Evolutionary conservation across 306 rosid species (phyloP).

Genomic region (Datisca glomerata): DNA sequence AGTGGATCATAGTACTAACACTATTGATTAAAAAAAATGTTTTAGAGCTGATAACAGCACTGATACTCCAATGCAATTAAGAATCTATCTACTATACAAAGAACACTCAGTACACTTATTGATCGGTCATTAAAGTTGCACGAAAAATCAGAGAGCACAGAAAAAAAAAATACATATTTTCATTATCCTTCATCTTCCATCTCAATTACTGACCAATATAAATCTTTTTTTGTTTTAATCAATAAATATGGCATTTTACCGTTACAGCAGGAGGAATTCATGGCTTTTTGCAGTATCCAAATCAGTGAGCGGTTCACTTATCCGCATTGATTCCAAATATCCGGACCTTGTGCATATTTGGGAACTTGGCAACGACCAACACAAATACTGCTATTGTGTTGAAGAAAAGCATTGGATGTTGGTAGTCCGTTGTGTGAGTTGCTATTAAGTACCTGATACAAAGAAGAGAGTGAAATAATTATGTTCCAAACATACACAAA

Average conservation of each 20-base stretch:
- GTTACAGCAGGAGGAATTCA: slow-evolving; percentile 30
- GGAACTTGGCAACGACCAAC: slow-evolving; percentile 87
- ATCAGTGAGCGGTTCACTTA: slow-evolving; percentile 28
- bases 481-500: background rate
- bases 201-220: slow-evolving; percentile 65
- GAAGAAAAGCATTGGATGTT: slow-evolving; percentile 86
- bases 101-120: slow-evolving; percentile 44
- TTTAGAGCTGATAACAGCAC: too few relatives aligned
- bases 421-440: slow-evolving; percentile 92
- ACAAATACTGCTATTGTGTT: slow-evolving; percentile 75
- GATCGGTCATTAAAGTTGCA: slow-evolving; percentile 31
- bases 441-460: slow-evolving; percentile 92
- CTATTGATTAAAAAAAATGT: too few relatives aligned
- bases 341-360: slow-evolving; percentile 97
- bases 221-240: too few relatives aligned
- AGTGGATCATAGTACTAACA: too few relatives aligned
- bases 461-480: background rate
- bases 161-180: slow-evolving; percentile 23
- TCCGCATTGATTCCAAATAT: slow-evolving; percentile 95
- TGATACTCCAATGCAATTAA: too few relatives aligned
- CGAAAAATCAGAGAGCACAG: slow-evolving; percentile 25
- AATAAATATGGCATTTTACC: slow-evolving; percentile 31
- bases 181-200: slow-evolving; percentile 42
- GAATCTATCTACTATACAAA: slow-evolving; percentile 70
- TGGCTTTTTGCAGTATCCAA: slow-evolving; percentile 24